Evolutionary conservation across 163 green algal genomes (phyloP).

Genomic region (Trebouxiophyceae sp.): DNA sequence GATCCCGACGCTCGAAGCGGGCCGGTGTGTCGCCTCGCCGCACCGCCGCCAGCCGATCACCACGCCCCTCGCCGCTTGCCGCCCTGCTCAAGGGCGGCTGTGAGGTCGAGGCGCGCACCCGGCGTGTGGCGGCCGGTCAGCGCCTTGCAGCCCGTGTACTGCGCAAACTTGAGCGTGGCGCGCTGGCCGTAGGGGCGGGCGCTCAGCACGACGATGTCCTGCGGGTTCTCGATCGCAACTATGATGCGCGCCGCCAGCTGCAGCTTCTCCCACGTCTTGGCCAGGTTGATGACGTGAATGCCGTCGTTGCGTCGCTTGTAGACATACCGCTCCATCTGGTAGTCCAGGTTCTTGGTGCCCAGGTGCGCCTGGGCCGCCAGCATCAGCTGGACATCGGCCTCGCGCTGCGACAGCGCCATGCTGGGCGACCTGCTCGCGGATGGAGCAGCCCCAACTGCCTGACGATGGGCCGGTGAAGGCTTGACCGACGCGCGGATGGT

Average conservation of each 20-base stretch:
- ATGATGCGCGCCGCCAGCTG: slow-evolving; percentile 96
- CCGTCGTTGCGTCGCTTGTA: slow-evolving; percentile 85
- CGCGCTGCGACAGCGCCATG: slow-evolving; percentile 61
- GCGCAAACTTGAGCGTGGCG: slow-evolving; percentile 97
- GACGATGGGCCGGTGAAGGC: no score
- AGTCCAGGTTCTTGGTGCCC: slow-evolving; percentile 90
- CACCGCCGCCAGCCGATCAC: no score
- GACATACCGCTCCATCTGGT: slow-evolving; percentile 96
- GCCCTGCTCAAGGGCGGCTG: no score
- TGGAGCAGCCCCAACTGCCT: no score
- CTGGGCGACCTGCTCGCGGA: no score
- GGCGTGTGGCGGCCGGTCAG: slow-evolving; percentile 96
- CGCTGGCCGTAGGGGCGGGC: slow-evolving; percentile 91
- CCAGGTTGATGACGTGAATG: slow-evolving; percentile 99
- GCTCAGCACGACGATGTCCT: slow-evolving; percentile 82
- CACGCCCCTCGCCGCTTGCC: no score
- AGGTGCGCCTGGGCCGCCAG: slow-evolving; percentile 82
- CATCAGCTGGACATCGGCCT: slow-evolving; percentile 91
- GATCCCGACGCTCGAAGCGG: background rate
- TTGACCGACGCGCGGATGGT: no score
- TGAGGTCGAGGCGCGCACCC: slow-evolving; percentile 27
- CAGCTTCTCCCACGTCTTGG: slow-evolving; percentile 98
- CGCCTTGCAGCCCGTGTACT: slow-evolving; percentile 91
- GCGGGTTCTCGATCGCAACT: slow-evolving; percentile 97
- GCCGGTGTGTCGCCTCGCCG: background rate